Percentiles rank a stretch among this genome's conserved stretches.
Evolutionary conservation across 2,329 filamentous ascomycete species (phyloP).

Genomic region (Fusarium verticillioides): DNA sequence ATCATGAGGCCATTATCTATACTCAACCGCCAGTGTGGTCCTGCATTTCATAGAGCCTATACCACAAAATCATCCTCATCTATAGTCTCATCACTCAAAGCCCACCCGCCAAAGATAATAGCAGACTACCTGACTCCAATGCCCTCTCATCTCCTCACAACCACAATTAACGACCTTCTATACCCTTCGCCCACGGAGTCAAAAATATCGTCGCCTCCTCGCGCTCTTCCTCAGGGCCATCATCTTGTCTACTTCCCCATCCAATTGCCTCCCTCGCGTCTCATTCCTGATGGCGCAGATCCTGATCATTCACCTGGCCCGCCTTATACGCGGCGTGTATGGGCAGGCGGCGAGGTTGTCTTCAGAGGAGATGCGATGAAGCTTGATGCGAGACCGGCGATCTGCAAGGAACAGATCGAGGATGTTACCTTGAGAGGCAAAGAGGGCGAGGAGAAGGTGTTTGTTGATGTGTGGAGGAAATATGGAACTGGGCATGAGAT

Average conservation of each 20-base stretch:
- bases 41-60: constrained; percentile 4
- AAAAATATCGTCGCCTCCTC: constrained; percentile 37
- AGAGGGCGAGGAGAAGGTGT: constrained; percentile 56
- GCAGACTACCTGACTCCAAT: constrained; percentile 65
- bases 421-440: constrained; percentile 51
- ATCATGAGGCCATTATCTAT: neutral
- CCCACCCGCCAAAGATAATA: constrained; percentile 50
- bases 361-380: constrained; percentile 57
- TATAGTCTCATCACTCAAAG: constrained; percentile 38
- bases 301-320: constrained; percentile 77
- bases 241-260: constrained; percentile 91
- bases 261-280: constrained; percentile 66
- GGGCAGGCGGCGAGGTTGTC: constrained; percentile 81
- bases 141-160: constrained; percentile 72
- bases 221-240: constrained; percentile 72
- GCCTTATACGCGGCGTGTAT: constrained; percentile 82
- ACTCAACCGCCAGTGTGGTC: constrained; percentile 17
- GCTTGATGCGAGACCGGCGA: constrained; percentile 53
- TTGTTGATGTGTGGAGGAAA: constrained; percentile 62
- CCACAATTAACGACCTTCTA: constrained; percentile 69
- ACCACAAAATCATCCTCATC: constrained; percentile 11
- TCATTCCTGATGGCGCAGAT: constrained; percentile 89
- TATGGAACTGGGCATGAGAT: constrained; percentile 51
- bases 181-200: constrained; percentile 37
- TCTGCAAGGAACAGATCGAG: constrained; percentile 60